Percentiles rank a stretch among this genome's conserved stretches.
Evolutionary conservation across 2,329 filamentous ascomycete species (phyloP).

Genomic region (Lachnellula subtilissima): DNA sequence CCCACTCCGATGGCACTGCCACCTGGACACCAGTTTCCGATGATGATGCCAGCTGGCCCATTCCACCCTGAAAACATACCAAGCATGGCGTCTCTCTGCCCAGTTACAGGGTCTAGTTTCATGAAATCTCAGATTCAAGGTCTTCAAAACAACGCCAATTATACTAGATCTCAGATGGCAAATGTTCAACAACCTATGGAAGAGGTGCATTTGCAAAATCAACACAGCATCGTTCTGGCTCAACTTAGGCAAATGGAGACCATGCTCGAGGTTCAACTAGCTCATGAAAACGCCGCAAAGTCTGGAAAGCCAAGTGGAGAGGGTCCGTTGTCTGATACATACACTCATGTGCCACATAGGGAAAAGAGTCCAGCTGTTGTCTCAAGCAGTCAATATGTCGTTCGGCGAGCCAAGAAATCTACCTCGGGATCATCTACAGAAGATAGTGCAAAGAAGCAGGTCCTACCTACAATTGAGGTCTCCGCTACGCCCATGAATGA

Average conservation of each 20-base stretch:
- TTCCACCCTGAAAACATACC: slow-evolving; percentile 5
- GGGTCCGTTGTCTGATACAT: not conserved
- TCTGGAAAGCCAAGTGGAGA: not conserved
- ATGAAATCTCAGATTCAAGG: slow-evolving; percentile 26
- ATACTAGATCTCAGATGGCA: slow-evolving; percentile 52
- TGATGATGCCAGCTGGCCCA: slow-evolving; percentile 13
- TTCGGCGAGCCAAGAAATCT: not conserved
- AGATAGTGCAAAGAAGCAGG: not conserved
- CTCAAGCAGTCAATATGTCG: not conserved
- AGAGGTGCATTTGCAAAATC: slow-evolving; percentile 45
- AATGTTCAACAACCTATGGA: slow-evolving; percentile 62
- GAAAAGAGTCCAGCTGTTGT: not conserved
- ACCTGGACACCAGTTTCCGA: slow-evolving; percentile 17
- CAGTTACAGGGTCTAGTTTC: slow-evolving; percentile 9
- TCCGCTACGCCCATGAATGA: not conserved
- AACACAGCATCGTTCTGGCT: slow-evolving; percentile 38
- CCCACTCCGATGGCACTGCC: slow-evolving; percentile 15
- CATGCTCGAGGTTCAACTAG: slow-evolving; percentile 19
- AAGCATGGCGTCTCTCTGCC: not conserved
- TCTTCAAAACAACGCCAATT: slow-evolving; percentile 49
- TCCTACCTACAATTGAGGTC: not conserved
- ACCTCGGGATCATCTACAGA: not conserved
- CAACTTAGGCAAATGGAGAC: slow-evolving; percentile 23
- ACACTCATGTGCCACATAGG: not conserved
- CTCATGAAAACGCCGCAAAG: slow-evolving; percentile 9